Base-by-base conservation (phyloP, 768 basidiomycete genomes). In the Mycena indigotica region DNA sequence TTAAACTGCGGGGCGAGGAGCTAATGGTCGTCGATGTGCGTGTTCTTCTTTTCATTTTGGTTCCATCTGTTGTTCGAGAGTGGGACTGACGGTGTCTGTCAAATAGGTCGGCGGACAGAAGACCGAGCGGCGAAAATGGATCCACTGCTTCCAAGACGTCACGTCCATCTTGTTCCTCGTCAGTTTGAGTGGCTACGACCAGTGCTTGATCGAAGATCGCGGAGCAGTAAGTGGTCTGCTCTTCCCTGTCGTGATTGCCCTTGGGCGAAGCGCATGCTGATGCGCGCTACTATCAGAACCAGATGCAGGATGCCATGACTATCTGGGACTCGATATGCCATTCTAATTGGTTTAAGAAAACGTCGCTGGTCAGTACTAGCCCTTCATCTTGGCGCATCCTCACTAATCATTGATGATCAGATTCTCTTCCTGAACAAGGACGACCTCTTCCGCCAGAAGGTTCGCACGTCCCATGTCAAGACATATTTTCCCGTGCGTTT, bases 261-360 rank as follows among this genome's bases (percentile, higher is more conserved):
- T 57, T 25, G 61, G 41, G 48, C 51, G 16, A 16, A 30, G 41
- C 12, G 23, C 13, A 5, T 48, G 25, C 10, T 45, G 6, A 21
- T 21, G 8, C 41, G 10, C 41, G 41, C 10, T 8, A 21, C 32
- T 28, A 5, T 66, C 19, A 95, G 89, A 96, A 96, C 69, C 94
- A 95, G 85, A 96, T 96, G 93, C 91, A 95, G 77, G 95, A 98
- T 61, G 91, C 95, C 2, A 90, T 98, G 87, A 91, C 91, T 17
- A 91, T 98, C 50, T 98, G 95, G 89, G 95, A 97, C 63, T 93
- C 93, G 38, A 95, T 97, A 81, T 95, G 93, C 74, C 93, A 96
- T 70, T 94, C 93, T 13, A 91, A 94, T 62, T 96, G 93, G 94
- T 97, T 97, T 77, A 89, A 91, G 73, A 84, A 88, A 60, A 94